Evolutionary conservation across 73 alveolate species (phyloP).

Genomic region (Uronychia setigera): DNA sequence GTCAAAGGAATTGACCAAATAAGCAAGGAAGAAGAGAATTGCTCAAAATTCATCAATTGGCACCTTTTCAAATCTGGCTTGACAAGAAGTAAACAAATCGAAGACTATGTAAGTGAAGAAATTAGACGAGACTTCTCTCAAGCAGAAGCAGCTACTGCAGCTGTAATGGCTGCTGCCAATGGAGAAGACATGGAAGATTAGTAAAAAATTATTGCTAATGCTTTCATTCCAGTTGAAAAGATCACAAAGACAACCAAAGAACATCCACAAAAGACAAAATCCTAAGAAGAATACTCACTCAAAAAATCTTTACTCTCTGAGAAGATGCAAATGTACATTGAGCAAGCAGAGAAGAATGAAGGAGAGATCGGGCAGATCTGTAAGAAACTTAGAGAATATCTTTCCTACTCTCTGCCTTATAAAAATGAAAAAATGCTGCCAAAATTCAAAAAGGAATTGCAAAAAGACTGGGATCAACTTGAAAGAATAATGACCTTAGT

Average conservation of each 20-base stretch:
- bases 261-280: too few relatives aligned
- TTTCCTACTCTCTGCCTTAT: constrained; percentile 32
- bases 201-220: background rate
- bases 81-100: constrained; percentile 19
- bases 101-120: background rate
- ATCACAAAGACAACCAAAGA: too few relatives aligned
- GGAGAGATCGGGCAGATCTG: background rate
- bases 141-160: background rate
- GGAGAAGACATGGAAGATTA: constrained; percentile 1
- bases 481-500: constrained; percentile 31
- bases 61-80: constrained; percentile 37
- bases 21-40: background rate
- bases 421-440: constrained; percentile 53
- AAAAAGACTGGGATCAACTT: constrained; percentile 44
- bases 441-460: constrained; percentile 23
- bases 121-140: background rate
- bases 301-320: too few relatives aligned
- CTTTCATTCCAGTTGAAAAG: too few relatives aligned
- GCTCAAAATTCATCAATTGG: constrained; percentile 33
- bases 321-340: too few relatives aligned
- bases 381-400: constrained; percentile 36
- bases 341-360: background rate
- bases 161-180: background rate
- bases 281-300: too few relatives aligned
- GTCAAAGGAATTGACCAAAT: constrained; percentile 10